Conservation (phyloP, 202 grass and related monocot species). For the Bolboschoenoplectus hybrid region DNA sequence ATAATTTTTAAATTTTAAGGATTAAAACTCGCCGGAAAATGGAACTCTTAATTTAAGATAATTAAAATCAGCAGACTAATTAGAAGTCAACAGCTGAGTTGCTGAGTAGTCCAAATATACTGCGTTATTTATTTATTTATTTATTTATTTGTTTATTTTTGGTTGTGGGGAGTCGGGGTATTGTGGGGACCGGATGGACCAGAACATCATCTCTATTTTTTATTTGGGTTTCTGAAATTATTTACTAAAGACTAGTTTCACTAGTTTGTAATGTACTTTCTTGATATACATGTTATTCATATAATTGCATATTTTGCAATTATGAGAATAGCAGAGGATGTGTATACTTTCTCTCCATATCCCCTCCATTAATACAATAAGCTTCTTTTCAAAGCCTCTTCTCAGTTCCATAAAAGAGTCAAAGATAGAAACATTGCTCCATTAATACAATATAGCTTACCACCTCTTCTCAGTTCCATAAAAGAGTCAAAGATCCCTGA, state of each 20-base stretch:
- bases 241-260: too few species aligned
- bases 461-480: background rate
- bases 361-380: conserved; percentile 25
- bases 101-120: background rate
- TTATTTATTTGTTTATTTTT: background rate
- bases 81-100: background rate
- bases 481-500: conserved; percentile 40
- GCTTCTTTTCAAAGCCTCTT: conserved; percentile 12
- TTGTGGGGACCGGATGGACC: background rate
- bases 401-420: conserved; percentile 7
- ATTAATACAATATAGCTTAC: conserved; percentile 24
- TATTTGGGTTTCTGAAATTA: background rate
- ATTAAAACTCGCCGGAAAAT: background rate
- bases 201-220: background rate
- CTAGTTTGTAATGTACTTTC: too few species aligned
- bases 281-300: background rate
- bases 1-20: background rate
- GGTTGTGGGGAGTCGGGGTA: background rate
- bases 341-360: conserved; percentile 1
- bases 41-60: background rate
- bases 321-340: background rate
- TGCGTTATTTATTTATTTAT: background rate
- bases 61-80: background rate
- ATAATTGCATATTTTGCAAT: background rate
- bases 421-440: conserved; percentile 39